phyloP scores from a whole-genome alignment of 306 rosid genomes.

The Luffa acutangula region DNA sequence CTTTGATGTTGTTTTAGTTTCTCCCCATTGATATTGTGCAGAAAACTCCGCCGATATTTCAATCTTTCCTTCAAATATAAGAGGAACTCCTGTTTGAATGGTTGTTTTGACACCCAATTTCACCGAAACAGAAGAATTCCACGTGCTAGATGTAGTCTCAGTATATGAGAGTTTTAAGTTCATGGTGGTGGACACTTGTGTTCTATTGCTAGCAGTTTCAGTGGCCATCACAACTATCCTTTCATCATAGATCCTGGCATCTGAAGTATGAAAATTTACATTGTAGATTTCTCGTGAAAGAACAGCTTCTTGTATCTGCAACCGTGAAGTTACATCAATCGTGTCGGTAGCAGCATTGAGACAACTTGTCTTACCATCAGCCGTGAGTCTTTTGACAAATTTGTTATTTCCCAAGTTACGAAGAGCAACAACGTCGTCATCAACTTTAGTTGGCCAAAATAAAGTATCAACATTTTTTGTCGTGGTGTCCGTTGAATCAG shows the following conservation, averaged over 20 bases:
- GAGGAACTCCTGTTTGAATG: not conserved
- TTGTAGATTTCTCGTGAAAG: not conserved
- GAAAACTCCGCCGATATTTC: not conserved
- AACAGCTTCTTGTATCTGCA: not conserved
- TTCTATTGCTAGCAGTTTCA: not conserved
- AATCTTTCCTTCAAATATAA: not conserved
- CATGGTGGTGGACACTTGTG: not conserved
- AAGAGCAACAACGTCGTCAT: not conserved
- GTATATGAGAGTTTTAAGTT: not conserved
- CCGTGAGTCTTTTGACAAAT: not conserved
- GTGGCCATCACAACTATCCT: not conserved
- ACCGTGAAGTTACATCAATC: not conserved
- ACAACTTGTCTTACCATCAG: not conserved
- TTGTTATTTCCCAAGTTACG: not conserved
- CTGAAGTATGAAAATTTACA: not conserved
- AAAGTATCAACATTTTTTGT: not conserved
- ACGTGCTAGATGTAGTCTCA: not conserved
- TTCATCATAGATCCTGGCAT: not conserved
- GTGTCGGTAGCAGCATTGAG: not conserved
- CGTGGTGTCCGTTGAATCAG: not conserved
- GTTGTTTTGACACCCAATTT: not conserved
- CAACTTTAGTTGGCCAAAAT: not conserved
- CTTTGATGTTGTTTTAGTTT: not conserved
- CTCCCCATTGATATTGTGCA: not conserved
- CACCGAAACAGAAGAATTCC: not conserved